Evolutionary conservation across 139 green algal species (phyloP).

Genomic region (Nannochloris sp.): DNA sequence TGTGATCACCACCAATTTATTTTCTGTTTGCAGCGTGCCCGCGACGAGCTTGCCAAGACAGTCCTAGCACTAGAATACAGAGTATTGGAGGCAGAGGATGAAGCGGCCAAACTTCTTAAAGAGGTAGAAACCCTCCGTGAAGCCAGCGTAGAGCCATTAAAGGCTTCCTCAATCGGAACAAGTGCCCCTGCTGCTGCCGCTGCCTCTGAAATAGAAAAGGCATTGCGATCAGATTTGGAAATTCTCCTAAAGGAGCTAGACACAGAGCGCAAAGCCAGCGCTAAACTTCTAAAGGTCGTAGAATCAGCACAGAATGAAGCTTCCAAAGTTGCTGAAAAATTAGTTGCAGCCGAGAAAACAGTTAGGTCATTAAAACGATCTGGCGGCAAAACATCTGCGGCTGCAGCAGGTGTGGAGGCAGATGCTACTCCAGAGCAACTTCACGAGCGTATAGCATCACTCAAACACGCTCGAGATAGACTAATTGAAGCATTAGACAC

Average conservation of each 20-base stretch:
- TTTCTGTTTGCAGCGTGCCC: slow-evolving; percentile 14
- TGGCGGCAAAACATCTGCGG: neutral
- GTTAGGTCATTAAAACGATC: slow-evolving; percentile 1
- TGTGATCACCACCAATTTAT: neutral
- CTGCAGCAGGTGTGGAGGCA: neutral
- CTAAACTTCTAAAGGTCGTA: slow-evolving; percentile 12
- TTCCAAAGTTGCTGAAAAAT: slow-evolving; percentile 2
- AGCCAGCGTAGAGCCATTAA: neutral
- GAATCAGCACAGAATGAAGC: neutral
- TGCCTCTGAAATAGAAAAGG: neutral
- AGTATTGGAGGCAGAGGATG: slow-evolving; percentile 29
- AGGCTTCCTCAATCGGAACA: neutral
- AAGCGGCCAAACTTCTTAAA: neutral
- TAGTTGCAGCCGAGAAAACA: slow-evolving; percentile 12
- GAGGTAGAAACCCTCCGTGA: neutral
- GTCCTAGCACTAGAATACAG: neutral
- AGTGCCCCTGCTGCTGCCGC: neutral
- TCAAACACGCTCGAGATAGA: slow-evolving; percentile 53
- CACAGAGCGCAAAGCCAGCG: slow-evolving; percentile 11
- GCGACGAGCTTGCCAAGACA: slow-evolving; percentile 5
- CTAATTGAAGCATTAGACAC: slow-evolving; percentile 51
- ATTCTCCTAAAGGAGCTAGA: slow-evolving; percentile 23
- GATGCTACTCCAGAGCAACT: neutral
- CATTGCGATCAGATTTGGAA: slow-evolving; percentile 7
- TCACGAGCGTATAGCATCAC: slow-evolving; percentile 29